phyloP scores from a whole-genome alignment of 2,329 filamentous ascomycete genomes.

The Ilyonectria mors-panacis region DNA sequence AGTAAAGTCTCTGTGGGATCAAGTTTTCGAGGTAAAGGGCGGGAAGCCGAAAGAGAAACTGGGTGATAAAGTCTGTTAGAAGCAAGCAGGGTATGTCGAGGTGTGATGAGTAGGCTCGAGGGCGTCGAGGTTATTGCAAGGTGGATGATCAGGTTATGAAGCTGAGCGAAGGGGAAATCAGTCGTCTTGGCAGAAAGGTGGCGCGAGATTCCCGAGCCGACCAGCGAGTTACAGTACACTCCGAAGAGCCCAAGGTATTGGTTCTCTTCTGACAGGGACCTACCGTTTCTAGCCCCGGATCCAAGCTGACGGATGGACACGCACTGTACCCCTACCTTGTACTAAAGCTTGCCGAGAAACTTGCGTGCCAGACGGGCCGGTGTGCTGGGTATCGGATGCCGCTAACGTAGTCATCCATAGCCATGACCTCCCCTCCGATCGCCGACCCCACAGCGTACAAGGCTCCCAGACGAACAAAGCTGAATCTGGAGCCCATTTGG shows the following conservation, averaged over 20 bases:
- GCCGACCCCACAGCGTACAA: constrained; percentile 33
- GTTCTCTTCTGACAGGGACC: constrained; percentile 25
- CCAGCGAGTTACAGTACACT: constrained; percentile 17
- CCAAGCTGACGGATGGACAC: constrained; percentile 22
- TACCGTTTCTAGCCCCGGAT: constrained; percentile 24
- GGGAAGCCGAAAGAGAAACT: neutral
- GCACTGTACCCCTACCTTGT: constrained; percentile 34
- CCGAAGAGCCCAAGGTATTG: constrained; percentile 26
- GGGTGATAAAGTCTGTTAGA: neutral
- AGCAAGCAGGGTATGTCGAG: neutral
- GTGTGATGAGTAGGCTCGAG: neutral
- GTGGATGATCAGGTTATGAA: constrained; percentile 22
- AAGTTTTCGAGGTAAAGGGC: constrained; percentile 3
- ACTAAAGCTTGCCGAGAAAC: constrained; percentile 38
- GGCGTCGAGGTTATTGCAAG: neutral
- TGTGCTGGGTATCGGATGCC: constrained; percentile 38
- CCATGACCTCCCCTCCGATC: constrained; percentile 34
- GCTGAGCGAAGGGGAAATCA: constrained; percentile 16
- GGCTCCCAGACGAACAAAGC: constrained; percentile 31
- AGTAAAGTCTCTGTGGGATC: neutral
- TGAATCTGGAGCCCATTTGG: constrained; percentile 33
- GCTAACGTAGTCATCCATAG: constrained; percentile 37
- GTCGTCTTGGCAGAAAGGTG: constrained; percentile 15
- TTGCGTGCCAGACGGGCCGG: constrained; percentile 40
- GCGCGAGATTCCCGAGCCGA: constrained; percentile 24